Percentiles rank a stretch among this genome's conserved stretches.
These are phyloP conservation scores for Pilaira anomala DNA, from an alignment of 192 early-diverging fungal genomes.

Conservation along the genomic window DNA sequence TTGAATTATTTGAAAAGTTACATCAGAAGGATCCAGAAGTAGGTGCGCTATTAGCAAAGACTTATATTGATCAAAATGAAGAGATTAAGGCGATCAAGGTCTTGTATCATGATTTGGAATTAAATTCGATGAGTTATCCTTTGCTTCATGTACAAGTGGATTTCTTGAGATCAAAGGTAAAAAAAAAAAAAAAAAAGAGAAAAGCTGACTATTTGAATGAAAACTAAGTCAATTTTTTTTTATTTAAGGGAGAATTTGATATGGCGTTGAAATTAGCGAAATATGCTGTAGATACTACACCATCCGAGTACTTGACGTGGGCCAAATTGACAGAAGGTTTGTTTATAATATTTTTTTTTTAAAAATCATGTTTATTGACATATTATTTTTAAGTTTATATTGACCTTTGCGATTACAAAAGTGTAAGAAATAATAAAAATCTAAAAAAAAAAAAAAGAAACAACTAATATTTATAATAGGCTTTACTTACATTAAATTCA, in stretches of 20 bases:
- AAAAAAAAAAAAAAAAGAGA: background rate
- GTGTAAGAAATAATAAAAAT: slow-evolving; percentile 42
- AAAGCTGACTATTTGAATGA: background rate
- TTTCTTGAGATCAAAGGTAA: slow-evolving; percentile 78
- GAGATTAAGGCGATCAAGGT: slow-evolving; percentile 92
- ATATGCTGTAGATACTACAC: slow-evolving; percentile 90
- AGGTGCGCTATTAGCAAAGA: slow-evolving; percentile 78
- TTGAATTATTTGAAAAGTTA: slow-evolving; percentile 77
- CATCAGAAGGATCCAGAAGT: slow-evolving; percentile 85
- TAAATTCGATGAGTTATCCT: slow-evolving; percentile 76
- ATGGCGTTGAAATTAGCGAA: slow-evolving; percentile 86
- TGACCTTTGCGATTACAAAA: slow-evolving; percentile 78
- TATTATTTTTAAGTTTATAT: slow-evolving; percentile 61
- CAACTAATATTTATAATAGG: slow-evolving; percentile 42
- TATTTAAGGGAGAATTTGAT: slow-evolving; percentile 57
- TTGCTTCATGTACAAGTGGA: slow-evolving; percentile 88
- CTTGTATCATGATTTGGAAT: slow-evolving; percentile 79
- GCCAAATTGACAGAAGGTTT: slow-evolving; percentile 81
- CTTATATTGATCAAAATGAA: slow-evolving; percentile 79
- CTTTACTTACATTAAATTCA: slow-evolving; percentile 92
- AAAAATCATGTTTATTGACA: background rate
- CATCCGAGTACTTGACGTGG: slow-evolving; percentile 95
- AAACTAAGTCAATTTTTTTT: background rate
- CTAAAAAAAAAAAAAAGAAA: background rate
- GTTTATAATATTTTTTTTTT: background rate